Evolutionary conservation across 805 yeast genomes (phyloP), one percentile per base, ranked within the genome.

Genomic region (Spathaspora gorwiae): DNA sequence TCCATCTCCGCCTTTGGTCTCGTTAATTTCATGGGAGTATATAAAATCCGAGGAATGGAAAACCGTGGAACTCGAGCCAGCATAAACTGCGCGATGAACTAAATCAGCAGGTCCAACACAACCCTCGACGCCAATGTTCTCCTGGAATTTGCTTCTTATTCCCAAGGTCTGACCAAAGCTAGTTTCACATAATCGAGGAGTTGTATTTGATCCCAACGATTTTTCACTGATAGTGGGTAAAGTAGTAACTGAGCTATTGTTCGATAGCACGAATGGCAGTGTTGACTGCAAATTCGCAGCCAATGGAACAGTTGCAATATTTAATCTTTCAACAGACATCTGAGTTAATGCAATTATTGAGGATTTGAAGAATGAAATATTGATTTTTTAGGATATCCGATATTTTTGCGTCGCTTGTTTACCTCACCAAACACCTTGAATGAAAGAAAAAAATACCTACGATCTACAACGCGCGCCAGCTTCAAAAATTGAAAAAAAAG

Each of bases 41-140:
- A 49, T 50, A 46, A 68, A 69, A 32, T 64, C 65, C 45, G 65
- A 59, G 35, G 55, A 50, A 30, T 51, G 47, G 47, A 56, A 66
- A 29, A 51, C 56, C 7, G 60, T 51, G 12, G 66, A 58, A 32
- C 61, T 50, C 9, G 61, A 51, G 2, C 73, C 72, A 39, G 50
- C 59, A 50, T 65, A 63, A 29, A 59, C 55, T 26, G 70, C 73
- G 60, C 64, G 62, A 50, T 70, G 75, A 10, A 68, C 43, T 46
- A 70, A 57, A 48, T 70, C 73, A 10, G 70, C 65, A 1, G 73
- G 70, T 1, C 76, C 76, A 14, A 49, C 36, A 10, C 50, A 45
- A 24, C 47, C 26, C 3, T 50, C 53, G 5, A 51, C 19, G 10
- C 50, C 53, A 10, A 49, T 33, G 0, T 39, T 33, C 10, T 44